A percentile compares a stretch with the other conserved stretches of the same genome.
phyloP scores from a whole-genome alignment of 495 filamentous ascomycete species.

The Neurospora sublineolata region DNA sequence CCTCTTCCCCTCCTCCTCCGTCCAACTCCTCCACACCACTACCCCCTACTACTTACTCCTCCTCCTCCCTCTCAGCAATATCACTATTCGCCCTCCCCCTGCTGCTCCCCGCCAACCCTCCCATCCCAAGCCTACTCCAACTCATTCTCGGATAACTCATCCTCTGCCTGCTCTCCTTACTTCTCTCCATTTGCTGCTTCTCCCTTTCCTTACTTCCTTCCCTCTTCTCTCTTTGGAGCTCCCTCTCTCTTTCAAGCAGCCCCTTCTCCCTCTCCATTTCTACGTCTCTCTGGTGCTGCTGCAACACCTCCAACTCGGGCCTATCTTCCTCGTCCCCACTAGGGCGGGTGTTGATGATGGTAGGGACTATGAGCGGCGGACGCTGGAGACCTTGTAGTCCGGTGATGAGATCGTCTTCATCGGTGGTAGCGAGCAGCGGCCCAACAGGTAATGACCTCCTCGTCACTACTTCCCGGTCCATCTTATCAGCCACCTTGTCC shows the following conservation, averaged over 20 bases:
- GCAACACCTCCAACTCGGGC: no score
- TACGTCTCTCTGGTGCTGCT: no score
- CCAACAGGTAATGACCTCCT: neutral
- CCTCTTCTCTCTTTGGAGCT: neutral
- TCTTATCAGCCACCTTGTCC: neutral
- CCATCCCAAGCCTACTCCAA: neutral
- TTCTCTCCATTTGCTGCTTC: neutral
- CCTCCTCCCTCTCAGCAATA: neutral
- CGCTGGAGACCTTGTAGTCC: neutral
- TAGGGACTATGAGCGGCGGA: neutral
- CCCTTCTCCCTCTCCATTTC: neutral
- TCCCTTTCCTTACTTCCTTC: neutral
- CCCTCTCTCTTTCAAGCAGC: neutral
- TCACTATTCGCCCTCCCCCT: neutral
- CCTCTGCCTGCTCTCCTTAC: neutral
- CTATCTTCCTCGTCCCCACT: neutral
- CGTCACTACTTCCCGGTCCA: neutral
- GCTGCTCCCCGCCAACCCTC: neutral
- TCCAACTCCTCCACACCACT: neutral
- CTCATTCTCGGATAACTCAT: neutral
- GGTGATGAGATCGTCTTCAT: neutral
- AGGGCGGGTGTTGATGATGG: neutral
- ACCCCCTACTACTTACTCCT: neutral
- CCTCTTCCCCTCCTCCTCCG: neutral
- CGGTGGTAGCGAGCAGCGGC: neutral